Conservation (phyloP, 495 filamentous ascomycete species). For the Penicillium goetzii region DNA sequence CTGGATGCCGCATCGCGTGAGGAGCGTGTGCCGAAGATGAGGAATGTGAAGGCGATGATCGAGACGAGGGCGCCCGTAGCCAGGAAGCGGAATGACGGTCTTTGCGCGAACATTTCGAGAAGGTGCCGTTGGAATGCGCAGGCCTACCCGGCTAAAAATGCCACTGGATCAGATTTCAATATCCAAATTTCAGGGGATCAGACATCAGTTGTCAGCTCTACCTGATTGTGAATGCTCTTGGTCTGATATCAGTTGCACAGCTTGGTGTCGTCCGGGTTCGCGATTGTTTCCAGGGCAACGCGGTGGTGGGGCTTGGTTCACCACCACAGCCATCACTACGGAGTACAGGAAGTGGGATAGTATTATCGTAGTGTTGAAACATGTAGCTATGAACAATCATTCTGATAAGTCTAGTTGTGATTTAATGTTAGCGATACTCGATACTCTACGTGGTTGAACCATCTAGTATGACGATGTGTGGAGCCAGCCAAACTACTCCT, state of each 20-base stretch:
- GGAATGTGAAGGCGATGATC: conserved; percentile 37
- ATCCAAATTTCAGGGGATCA: background rate
- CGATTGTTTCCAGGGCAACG: conserved; percentile 12
- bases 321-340: background rate
- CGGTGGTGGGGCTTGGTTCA: background rate
- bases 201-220: background rate
- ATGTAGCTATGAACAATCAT: too few species aligned
- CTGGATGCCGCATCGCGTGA: conserved; percentile 24
- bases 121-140: conserved; percentile 5
- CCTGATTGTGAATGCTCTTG: background rate
- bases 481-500: background rate
- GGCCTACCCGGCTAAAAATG: background rate
- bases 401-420: too few species aligned
- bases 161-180: background rate
- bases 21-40: conserved; percentile 27
- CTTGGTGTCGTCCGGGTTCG: background rate
- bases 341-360: too few species aligned
- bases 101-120: conserved; percentile 30
- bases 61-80: conserved; percentile 37
- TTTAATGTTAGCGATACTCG: too few species aligned
- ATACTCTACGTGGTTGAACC: background rate
- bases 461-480: background rate
- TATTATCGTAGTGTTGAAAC: too few species aligned
- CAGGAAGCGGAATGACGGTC: conserved; percentile 39
- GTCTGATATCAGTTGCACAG: background rate